Evolutionary conservation across 164 flowering plant genomes (phyloP).

Genomic region (Stephania japonica): DNA sequence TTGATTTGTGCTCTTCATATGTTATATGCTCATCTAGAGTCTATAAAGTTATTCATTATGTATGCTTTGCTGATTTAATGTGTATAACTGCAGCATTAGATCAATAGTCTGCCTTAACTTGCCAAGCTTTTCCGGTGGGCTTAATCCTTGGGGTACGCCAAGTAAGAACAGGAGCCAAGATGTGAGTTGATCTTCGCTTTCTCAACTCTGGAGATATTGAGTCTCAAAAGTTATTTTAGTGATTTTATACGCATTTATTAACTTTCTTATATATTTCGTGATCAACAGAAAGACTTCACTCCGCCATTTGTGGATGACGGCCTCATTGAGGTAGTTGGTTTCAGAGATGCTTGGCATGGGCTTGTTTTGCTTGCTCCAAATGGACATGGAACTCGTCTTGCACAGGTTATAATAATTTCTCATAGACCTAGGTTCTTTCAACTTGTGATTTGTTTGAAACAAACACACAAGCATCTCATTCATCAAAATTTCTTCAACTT

Average conservation of each 20-base stretch:
- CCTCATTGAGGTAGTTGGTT: constrained; percentile 81
- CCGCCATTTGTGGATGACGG: constrained; percentile 87
- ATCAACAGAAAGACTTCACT: constrained; percentile 66
- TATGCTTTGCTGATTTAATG: neutral
- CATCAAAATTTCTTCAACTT: neutral
- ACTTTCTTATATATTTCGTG: neutral
- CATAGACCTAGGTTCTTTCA: neutral
- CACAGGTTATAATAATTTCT: constrained; percentile 50
- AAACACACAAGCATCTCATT: neutral
- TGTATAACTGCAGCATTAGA: constrained; percentile 56
- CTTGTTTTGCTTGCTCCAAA: constrained; percentile 71
- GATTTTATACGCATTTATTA: neutral
- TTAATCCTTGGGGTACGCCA: constrained; percentile 96
- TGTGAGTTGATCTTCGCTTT: constrained; percentile 38
- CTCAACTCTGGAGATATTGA: neutral
- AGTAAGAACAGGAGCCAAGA: constrained; percentile 38
- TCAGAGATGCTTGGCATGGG: constrained; percentile 94
- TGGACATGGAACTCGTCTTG: constrained; percentile 94
- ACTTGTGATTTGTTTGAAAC: neutral
- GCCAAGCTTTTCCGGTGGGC: constrained; percentile 95
- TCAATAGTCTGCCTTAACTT: constrained; percentile 83
- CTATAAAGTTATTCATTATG: neutral
- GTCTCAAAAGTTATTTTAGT: neutral
- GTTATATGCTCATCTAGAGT: neutral
- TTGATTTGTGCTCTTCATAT: neutral